These are phyloP conservation scores for Penicillium italicum DNA, from an alignment of 2,329 filamentous ascomycete species.

Conservation along the genomic window DNA sequence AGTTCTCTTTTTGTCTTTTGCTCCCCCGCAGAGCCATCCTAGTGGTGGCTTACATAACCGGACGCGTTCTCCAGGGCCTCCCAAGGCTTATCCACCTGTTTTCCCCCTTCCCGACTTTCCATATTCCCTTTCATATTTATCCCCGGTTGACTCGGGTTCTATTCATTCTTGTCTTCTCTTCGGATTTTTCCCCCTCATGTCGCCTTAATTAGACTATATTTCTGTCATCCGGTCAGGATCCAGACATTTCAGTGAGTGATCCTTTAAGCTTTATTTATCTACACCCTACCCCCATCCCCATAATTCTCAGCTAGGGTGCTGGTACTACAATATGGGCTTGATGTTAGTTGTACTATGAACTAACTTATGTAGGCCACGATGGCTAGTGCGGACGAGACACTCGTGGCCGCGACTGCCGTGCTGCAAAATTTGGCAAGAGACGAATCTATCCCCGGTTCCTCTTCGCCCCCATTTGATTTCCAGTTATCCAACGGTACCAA, in stretches of 20 bases:
- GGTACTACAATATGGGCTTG: background rate
- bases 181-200: conserved; percentile 23
- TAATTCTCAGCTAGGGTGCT: background rate
- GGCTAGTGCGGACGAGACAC: conserved; percentile 47
- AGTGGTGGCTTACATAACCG: conserved; percentile 11
- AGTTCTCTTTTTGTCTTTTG: background rate
- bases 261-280: background rate
- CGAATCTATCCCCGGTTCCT: conserved; percentile 32
- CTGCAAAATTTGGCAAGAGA: conserved; percentile 46
- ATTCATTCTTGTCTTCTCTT: background rate
- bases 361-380: conserved; percentile 39
- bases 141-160: conserved; percentile 15
- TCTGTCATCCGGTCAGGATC: conserved; percentile 28
- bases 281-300: background rate
- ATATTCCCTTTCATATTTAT: conserved; percentile 11
- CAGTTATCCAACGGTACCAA: conserved; percentile 48
- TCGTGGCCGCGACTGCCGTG: conserved; percentile 46
- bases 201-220: conserved; percentile 25
- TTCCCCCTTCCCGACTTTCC: conserved; percentile 12
- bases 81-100: conserved; percentile 2
- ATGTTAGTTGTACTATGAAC: conserved; percentile 1
- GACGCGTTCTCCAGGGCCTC: conserved; percentile 1
- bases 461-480: conserved; percentile 37
- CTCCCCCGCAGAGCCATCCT: background rate
- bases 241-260: conserved; percentile 28